Percentiles rank a stretch among this genome's conserved stretches.
phyloP scores from a whole-genome alignment of 306 rosid genomes.

The Cicer yamashitae region DNA sequence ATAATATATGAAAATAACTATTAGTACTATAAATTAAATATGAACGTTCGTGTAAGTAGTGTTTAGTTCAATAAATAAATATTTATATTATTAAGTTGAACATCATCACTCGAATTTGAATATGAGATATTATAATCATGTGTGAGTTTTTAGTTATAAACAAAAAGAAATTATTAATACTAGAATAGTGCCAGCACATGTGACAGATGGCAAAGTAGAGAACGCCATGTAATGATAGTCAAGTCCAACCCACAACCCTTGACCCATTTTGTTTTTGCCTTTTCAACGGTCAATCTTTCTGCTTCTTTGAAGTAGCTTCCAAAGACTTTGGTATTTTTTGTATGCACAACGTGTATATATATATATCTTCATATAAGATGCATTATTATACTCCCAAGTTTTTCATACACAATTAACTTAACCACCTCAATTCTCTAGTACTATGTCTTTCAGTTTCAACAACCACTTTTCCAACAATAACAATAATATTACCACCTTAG shows the following conservation, averaged over 20 bases:
- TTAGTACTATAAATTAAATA: too few relatives aligned
- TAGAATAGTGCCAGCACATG: slow-evolving; percentile 11
- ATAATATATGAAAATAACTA: too few relatives aligned
- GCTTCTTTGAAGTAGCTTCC: slow-evolving; percentile 54
- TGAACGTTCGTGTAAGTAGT: too few relatives aligned
- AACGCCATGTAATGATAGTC: slow-evolving; percentile 48
- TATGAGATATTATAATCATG: too few relatives aligned
- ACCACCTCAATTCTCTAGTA: slow-evolving; percentile 18
- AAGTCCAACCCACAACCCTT: slow-evolving; percentile 82
- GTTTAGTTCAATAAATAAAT: too few relatives aligned
- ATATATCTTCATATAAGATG: slow-evolving; percentile 28
- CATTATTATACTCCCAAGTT: slow-evolving; percentile 2
- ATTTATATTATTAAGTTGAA: too few relatives aligned
- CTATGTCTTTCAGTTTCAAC: slow-evolving; percentile 50
- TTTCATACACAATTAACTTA: not conserved
- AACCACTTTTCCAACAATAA: slow-evolving; percentile 47
- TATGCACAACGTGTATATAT: not conserved
- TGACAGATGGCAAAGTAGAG: slow-evolving; percentile 1
- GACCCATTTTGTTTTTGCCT: slow-evolving; percentile 43
- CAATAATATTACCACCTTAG: slow-evolving; percentile 46
- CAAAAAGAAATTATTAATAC: not conserved
- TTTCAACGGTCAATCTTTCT: slow-evolving; percentile 77
- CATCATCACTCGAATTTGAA: fast-evolving
- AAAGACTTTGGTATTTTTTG: not conserved
- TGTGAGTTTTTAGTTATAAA: fast-evolving